Base-by-base conservation (phyloP, 306 rosid species). In the Vigna unguiculata region DNA sequence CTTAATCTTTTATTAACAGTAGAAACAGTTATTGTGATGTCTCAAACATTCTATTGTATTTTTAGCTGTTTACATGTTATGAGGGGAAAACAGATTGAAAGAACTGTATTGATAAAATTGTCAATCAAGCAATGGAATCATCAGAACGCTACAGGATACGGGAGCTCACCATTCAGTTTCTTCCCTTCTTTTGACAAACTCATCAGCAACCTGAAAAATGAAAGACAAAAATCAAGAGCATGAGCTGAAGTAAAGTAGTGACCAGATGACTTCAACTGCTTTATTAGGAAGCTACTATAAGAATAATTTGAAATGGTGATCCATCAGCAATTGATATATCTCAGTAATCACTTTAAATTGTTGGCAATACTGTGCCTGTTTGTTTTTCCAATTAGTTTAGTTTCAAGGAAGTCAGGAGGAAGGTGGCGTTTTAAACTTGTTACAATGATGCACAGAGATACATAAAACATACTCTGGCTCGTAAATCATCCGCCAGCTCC, bases 151-250 rank as follows among this genome's bases (percentile, higher is more conserved):
- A 45, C n/a, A 28, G 40, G 24, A 63, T 47, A 54, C 1, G 10
- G 69, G 76, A 81, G 74, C 88, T 83, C 78, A 92, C 98, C 98
- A 95, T 84, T 95, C 97, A 32, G 98, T 86, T 86, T 95, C 97
- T 74, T 86, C 86, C 75, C 92, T 91, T 80, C 98, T 89, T 86
- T 81, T 89, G 85, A 95, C 82, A 78, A 92, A 95, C 85, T 95
- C 98, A 51, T 89, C 93, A 40, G 97, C 98, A 80, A 95, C 93
- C 98, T 95, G 87, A 24, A 49, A 82, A 71, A 59, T 9, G 62
- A 65, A 74, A 79, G 15, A 66, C 24, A 57, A 55, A 77, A 30
- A 45, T 85, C 47, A 88, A 51, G 53, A 40, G 65, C n/a, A 47
- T 13, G 15, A 19, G 49, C 41, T 6, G 28, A 38, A 60, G 52